Base-by-base conservation (phyloP, 1,284 basidiomycete genomes). In the Moesziomyces sp. region DNA sequence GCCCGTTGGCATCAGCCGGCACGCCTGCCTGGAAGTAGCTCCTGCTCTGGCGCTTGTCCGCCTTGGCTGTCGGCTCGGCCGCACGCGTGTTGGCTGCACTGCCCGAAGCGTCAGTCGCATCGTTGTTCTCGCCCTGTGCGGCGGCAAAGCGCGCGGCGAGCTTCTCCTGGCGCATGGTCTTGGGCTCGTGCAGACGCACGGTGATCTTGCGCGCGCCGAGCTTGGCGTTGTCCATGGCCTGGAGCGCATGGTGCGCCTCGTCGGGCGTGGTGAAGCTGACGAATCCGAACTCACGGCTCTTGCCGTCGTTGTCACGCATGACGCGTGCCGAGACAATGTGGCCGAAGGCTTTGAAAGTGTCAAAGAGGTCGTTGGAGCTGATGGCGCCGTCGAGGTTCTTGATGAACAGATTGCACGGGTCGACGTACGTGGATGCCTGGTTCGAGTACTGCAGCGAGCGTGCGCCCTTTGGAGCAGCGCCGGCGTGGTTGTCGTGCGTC, bases 251-350 rank as follows among this genome's bases (percentile, higher is more conserved):
- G 23, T 87, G 66, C 40, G 93, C 93, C 90, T 79, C 76, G 18
- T 78, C 78, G 3, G 80, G 60, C 9, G 46, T 58, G 14, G 65
- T 73, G 74, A 82, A 97, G 26, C 92, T 93, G 60, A 97, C 95
- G 81, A 97, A 98, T n/a, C 94, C 94, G 81, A 96, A 97, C 6
- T 93, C 93, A 60, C 93, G 90, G 83, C 91, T 93, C 56, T 91
- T 89, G 23, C 92, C 91, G 52, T 81, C 86, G 75, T 94, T 91
- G 79, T 94, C 94, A 24, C 93, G 89, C 94, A 97, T 97, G 51
- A 97, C 93, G 61, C 93, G 90, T 26, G 94, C 94, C 83, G 93
- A 93, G 34, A 83, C 74, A 52, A 85, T 84, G 19, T 61, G 51
- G 11, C 84, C 83, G 63, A 58, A 82, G 3, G 49, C 49, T 42